Conservation (phyloP, 495 filamentous ascomycete species). For the Penicillium dipodomyicola region DNA sequence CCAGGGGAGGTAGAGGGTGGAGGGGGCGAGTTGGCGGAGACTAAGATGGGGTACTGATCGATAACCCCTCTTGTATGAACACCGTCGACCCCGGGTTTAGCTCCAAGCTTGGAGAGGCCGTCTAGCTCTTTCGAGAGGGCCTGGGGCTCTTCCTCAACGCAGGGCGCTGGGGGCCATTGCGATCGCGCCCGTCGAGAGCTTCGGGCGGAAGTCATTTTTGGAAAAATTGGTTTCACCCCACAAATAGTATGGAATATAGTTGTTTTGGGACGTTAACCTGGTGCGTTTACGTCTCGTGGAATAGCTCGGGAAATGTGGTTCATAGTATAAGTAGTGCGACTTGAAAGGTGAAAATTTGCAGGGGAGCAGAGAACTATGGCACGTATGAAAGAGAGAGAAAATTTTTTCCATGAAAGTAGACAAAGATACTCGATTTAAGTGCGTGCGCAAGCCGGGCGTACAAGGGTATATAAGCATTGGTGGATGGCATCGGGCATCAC, state of each 20-base stretch:
- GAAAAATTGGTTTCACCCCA: slow-evolving; percentile 15
- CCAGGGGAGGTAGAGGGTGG: slow-evolving; percentile 17
- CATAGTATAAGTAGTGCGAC: slow-evolving; percentile 25
- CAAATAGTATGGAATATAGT: slow-evolving; percentile 3
- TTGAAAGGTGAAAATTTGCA: slow-evolving; percentile 14
- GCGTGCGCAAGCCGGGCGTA: slow-evolving; percentile 16
- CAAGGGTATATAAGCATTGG: slow-evolving; percentile 27
- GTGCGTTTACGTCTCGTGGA: slow-evolving; percentile 21
- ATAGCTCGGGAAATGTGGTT: slow-evolving; percentile 15
- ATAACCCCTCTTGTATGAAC: slow-evolving; percentile 41
- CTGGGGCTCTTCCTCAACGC: slow-evolving; percentile 44
- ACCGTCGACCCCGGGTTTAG: slow-evolving; percentile 40
- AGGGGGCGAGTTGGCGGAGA: slow-evolving; percentile 27
- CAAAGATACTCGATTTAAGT: slow-evolving; percentile 18
- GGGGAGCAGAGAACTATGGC: slow-evolving; percentile 7
- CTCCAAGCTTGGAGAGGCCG: slow-evolving; percentile 32
- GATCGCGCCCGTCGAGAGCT: slow-evolving; percentile 23
- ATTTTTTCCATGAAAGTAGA: slow-evolving; percentile 17
- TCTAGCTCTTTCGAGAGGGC: slow-evolving; percentile 44
- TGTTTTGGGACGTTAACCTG: slow-evolving; percentile 17
- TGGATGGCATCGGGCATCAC: slow-evolving; percentile 29
- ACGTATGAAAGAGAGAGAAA: slow-evolving; percentile 9
- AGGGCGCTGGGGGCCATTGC: slow-evolving; percentile 43
- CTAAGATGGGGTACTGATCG: slow-evolving; percentile 48
- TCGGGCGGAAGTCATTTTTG: slow-evolving; percentile 28